Conservation (phyloP, 2,329 filamentous ascomycete genomes). For the Xylariaceae sp. region DNA sequence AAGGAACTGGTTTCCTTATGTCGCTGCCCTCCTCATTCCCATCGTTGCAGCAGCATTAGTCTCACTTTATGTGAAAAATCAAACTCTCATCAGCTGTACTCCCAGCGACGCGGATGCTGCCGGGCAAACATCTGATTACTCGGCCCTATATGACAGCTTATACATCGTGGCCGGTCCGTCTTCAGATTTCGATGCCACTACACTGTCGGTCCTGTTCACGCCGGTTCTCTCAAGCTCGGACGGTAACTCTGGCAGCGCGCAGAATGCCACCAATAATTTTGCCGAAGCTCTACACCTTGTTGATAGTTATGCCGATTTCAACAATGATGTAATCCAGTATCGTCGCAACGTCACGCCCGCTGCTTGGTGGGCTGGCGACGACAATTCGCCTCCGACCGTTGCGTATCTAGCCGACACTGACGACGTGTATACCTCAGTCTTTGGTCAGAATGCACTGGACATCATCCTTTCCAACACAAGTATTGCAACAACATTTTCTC, state of each 20-base stretch:
- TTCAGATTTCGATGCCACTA: constrained; percentile 34
- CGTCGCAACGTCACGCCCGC: constrained; percentile 69
- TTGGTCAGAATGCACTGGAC: constrained; percentile 63
- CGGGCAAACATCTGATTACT: constrained; percentile 35
- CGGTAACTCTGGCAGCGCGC: not conserved
- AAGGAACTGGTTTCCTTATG: constrained; percentile 72
- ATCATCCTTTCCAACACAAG: constrained; percentile 63
- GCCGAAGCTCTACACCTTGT: constrained; percentile 47
- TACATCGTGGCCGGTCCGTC: constrained; percentile 43
- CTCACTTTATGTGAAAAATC: constrained; percentile 64
- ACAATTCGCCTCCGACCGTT: constrained; percentile 57
- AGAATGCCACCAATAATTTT: constrained; percentile 21
- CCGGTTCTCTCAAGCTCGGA: constrained; percentile 36
- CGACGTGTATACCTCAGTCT: constrained; percentile 52
- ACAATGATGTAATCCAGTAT: constrained; percentile 56
- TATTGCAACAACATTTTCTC: constrained; percentile 68
- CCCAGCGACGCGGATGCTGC: constrained; percentile 31
- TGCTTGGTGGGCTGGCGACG: constrained; percentile 73
- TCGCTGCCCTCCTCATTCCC: constrained; percentile 71
- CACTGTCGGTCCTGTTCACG: constrained; percentile 33
- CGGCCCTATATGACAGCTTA: constrained; percentile 31
- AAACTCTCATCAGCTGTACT: constrained; percentile 24
- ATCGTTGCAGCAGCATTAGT: constrained; percentile 76
- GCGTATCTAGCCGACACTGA: constrained; percentile 66
- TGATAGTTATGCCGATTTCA: constrained; percentile 65